Conservation (phyloP, 441 rosid species). For the Erodium chrysanthum region DNA sequence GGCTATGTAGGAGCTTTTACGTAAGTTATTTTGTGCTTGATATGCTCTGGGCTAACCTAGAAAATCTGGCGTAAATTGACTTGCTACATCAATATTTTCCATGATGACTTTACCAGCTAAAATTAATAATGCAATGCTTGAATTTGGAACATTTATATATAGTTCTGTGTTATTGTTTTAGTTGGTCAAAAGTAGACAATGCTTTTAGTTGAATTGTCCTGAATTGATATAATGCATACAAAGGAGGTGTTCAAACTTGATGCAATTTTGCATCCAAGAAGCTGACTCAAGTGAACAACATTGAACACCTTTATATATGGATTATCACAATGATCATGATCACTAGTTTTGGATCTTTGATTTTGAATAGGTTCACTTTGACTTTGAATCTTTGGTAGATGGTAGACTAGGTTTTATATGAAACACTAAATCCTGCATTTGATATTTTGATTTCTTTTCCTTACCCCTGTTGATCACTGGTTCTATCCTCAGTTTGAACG, state of each 20-base stretch:
- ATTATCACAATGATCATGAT: too few species aligned
- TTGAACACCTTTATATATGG: too few species aligned
- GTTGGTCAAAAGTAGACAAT: conserved; percentile 1
- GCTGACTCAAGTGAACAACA: too few species aligned
- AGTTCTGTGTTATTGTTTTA: neutral
- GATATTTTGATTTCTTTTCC: neutral
- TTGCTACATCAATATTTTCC: neutral
- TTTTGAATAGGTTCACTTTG: neutral
- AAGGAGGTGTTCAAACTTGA: neutral
- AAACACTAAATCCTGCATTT: neutral
- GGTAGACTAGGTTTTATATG: neutral
- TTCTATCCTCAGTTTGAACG: conserved; percentile 34
- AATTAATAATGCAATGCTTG: neutral
- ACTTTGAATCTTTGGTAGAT: neutral
- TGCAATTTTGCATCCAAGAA: neutral
- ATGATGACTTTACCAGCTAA: neutral
- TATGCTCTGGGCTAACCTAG: neutral
- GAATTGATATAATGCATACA: neutral
- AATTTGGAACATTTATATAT: neutral
- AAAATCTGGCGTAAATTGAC: neutral
- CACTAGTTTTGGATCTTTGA: neutral
- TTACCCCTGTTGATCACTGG: neutral
- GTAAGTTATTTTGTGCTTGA: too few species aligned
- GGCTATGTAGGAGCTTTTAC: too few species aligned
- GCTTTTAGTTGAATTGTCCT: neutral